A percentile compares a stretch with the other conserved stretches of the same genome.
Conservation (phyloP, 2,329 filamentous ascomycete genomes). For the Allantophomopsis lycopodina region DNA sequence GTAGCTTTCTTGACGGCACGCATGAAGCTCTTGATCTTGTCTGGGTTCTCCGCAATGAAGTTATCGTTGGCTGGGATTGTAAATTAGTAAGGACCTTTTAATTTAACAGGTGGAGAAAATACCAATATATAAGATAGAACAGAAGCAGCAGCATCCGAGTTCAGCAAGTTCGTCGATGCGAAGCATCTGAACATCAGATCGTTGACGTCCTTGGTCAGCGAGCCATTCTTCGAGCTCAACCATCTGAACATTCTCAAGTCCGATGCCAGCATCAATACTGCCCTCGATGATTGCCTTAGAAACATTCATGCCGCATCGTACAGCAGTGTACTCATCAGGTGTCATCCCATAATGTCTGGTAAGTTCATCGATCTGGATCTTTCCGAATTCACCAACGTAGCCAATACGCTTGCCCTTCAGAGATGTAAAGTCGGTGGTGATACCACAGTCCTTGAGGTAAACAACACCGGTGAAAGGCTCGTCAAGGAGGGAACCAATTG, state of each 20-base stretch:
- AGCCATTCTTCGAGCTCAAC: constrained; percentile 72
- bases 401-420: constrained; percentile 67
- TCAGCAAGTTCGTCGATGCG: constrained; percentile 71
- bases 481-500: constrained; percentile 62
- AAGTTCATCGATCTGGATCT: constrained; percentile 72
- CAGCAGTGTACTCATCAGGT: constrained; percentile 58
- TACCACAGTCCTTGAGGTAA: constrained; percentile 61
- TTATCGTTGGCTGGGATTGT: constrained; percentile 38
- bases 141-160: constrained; percentile 75
- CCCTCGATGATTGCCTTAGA: constrained; percentile 63
- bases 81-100: too few relatives aligned
- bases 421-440: constrained; percentile 61
- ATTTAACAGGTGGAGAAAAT: neutral
- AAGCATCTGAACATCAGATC: constrained; percentile 63
- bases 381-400: constrained; percentile 71
- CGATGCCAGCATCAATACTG: constrained; percentile 61
- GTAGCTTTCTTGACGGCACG: constrained; percentile 62
- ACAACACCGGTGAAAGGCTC: constrained; percentile 71
- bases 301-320: constrained; percentile 73
- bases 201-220: constrained; percentile 42
- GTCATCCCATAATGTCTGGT: constrained; percentile 67
- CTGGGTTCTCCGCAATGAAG: constrained; percentile 53
- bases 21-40: constrained; percentile 54
- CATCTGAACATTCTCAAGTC: constrained; percentile 74
- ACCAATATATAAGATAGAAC: constrained; percentile 67